Evolutionary conservation across 768 basidiomycete species (phyloP).

Genomic region (Boletus sp.): DNA sequence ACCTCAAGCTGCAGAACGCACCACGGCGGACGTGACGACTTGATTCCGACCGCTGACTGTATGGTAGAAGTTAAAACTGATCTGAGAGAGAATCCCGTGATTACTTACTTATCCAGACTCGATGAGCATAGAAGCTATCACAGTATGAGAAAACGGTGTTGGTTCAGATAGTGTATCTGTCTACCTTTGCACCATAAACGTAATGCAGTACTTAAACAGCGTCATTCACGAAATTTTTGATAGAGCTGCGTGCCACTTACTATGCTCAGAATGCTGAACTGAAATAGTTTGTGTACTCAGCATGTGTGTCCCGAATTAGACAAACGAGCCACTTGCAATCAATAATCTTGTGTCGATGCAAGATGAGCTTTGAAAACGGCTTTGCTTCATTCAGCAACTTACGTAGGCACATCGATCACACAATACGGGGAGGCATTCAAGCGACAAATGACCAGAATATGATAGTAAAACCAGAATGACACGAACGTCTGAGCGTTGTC

Average conservation of each 20-base stretch:
- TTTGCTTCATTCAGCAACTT: background rate
- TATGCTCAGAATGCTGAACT: background rate
- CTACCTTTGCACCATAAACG: slow-evolving; percentile 24
- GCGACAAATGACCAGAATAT: slow-evolving; percentile 12
- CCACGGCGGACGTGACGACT: slow-evolving; percentile 13
- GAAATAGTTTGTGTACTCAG: background rate
- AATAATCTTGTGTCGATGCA: background rate
- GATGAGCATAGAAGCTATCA: slow-evolving; percentile 25
- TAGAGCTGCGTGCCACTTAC: slow-evolving; percentile 2
- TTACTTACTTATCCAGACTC: slow-evolving; percentile 29
- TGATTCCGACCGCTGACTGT: slow-evolving; percentile 22
- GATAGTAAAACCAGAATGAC: background rate
- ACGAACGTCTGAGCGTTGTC: slow-evolving; percentile 3
- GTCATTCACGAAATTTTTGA: background rate
- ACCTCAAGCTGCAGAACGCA: background rate
- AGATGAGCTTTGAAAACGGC: background rate
- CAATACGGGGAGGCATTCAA: background rate
- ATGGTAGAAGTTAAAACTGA: background rate
- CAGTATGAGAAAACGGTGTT: background rate
- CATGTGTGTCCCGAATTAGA: background rate
- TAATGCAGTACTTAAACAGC: slow-evolving; percentile 12
- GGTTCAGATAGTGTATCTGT: background rate
- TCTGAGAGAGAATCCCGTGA: no score
- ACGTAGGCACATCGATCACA: slow-evolving; percentile 2
- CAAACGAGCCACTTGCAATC: background rate